Percentiles rank a stretch among this genome's conserved stretches.
These are phyloP conservation scores for Annulohypoxylon nitens DNA, from an alignment of 495 filamentous ascomycete genomes.

Conservation along the genomic window DNA sequence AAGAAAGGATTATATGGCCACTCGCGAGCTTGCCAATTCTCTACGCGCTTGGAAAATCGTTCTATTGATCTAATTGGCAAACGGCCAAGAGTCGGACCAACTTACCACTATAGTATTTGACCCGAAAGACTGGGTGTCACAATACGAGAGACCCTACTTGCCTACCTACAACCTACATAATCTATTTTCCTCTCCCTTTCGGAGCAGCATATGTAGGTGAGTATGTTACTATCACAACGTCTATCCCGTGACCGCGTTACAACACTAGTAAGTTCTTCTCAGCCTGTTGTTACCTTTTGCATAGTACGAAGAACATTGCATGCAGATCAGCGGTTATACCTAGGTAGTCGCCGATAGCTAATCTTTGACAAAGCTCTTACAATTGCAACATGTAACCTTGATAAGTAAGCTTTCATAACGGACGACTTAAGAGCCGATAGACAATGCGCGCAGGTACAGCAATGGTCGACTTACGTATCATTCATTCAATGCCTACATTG, in stretches of 20 bases:
- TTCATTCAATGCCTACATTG: background rate
- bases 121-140: conserved; percentile 34
- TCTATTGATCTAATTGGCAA: conserved; percentile 24
- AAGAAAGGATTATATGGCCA: background rate
- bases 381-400: conserved; percentile 27
- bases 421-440: conserved; percentile 10
- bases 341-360: conserved; percentile 24
- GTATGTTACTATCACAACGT: conserved; percentile 20
- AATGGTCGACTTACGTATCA: background rate
- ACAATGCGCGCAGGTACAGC: background rate
- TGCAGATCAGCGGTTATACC: conserved; percentile 10
- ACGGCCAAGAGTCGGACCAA: conserved; percentile 34
- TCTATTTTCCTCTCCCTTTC: conserved; percentile 7
- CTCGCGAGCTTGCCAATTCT: conserved; percentile 15
- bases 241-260: conserved; percentile 21
- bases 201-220: conserved; percentile 9
- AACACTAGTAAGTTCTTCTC: conserved; percentile 37
- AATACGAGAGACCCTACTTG: conserved; percentile 33
- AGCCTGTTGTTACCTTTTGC: conserved; percentile 24
- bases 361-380: conserved; percentile 17
- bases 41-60: background rate
- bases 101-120: conserved; percentile 30
- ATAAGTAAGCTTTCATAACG: conserved; percentile 21
- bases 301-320: conserved; percentile 8
- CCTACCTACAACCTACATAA: background rate